phyloP scores from a whole-genome alignment of 179 eudicot genomes.

The Gypsophila paniculata region DNA sequence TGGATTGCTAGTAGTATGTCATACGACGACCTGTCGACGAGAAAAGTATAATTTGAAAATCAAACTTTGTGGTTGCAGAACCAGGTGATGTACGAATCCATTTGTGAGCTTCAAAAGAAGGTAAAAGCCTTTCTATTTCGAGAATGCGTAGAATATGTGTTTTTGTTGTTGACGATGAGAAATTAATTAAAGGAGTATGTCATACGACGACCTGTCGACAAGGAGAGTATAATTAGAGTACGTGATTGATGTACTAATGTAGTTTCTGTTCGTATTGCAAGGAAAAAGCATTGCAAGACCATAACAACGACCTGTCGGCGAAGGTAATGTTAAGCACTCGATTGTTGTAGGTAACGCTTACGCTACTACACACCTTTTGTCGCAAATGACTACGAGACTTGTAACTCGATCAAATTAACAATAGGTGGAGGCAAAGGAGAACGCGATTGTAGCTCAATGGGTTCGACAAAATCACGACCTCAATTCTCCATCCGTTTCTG shows the following conservation, averaged over 20 bases:
- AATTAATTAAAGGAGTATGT: too few relatives aligned
- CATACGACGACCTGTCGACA: too few relatives aligned
- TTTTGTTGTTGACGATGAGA: too few relatives aligned
- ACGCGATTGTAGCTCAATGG: constrained; percentile 32
- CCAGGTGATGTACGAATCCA: constrained; percentile 70
- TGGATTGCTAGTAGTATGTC: too few relatives aligned
- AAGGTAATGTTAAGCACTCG: constrained; percentile 28
- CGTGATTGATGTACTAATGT: too few relatives aligned
- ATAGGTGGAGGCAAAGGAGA: background rate
- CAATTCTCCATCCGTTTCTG: constrained; percentile 17
- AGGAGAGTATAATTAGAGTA: too few relatives aligned
- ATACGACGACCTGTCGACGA: too few relatives aligned
- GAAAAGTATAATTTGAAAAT: constrained; percentile 27
- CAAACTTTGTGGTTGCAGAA: constrained; percentile 47
- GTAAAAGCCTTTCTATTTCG: constrained; percentile 23
- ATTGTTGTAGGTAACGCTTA: background rate
- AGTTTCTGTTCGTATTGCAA: constrained; percentile 20
- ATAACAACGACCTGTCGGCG: constrained; percentile 57
- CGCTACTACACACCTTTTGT: background rate
- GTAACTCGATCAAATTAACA: background rate
- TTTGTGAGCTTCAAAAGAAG: constrained; percentile 70
- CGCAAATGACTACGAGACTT: background rate
- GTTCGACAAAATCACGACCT: constrained; percentile 30
- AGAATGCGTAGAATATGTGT: too few relatives aligned
- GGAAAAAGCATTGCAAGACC: constrained; percentile 75